Percentiles rank a stretch among this genome's conserved stretches.
phyloP scores from a whole-genome alignment of 1,284 basidiomycete species.

The Flammula alnicola region DNA sequence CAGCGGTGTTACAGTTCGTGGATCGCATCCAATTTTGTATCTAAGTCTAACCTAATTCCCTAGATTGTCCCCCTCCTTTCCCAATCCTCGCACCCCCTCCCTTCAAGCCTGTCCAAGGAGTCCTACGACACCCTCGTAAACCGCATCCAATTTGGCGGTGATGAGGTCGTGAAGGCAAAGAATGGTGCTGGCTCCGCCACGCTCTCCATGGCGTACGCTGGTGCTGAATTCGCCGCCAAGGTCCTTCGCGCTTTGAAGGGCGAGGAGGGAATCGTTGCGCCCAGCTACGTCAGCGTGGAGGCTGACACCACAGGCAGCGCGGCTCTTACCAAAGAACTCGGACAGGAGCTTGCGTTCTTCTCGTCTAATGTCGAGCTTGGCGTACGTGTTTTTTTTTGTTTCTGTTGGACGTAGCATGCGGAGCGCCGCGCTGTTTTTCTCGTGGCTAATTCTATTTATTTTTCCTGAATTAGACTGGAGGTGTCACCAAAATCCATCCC shows the following conservation, averaged over 20 bases:
- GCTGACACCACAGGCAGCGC: constrained; percentile 78
- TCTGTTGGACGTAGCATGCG: constrained; percentile 7
- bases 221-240: constrained; percentile 82
- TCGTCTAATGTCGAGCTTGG: constrained; percentile 86
- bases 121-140: constrained; percentile 72
- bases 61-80: constrained; percentile 96
- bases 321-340: constrained; percentile 65
- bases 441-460: constrained; percentile 9
- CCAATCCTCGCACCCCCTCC: constrained; percentile 80
- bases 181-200: constrained; percentile 90
- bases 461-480: constrained; percentile 56
- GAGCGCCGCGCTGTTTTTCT: too few species aligned
- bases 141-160: constrained; percentile 96
- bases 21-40: not conserved
- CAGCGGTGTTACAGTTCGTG: constrained; percentile 85
- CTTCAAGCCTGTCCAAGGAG: constrained; percentile 52
- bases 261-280: constrained; percentile 85
- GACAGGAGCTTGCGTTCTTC: constrained; percentile 80
- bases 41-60: not conserved
- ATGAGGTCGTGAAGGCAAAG: constrained; percentile 90
- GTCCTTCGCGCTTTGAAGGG: constrained; percentile 88
- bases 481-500: constrained; percentile 81
- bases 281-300: constrained; percentile 84
- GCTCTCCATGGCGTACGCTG: constrained; percentile 93
- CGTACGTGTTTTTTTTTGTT: constrained; percentile 48